Evolutionary conservation across 2,329 filamentous ascomycete genomes (phyloP).

Genomic region (Botrytis deweyae): DNA sequence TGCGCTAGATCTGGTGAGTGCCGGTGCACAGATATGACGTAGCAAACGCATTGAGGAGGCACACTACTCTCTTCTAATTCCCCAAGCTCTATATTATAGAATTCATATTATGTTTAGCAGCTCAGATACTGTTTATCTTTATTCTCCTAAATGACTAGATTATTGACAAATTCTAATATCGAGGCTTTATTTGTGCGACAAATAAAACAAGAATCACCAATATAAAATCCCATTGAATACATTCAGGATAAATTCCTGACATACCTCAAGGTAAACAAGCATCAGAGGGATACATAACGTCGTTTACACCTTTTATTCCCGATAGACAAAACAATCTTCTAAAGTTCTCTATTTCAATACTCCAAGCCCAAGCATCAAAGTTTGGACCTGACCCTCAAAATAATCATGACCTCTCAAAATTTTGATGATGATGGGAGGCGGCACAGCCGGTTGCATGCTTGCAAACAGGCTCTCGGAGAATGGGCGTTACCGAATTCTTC

Average conservation of each 20-base stretch:
- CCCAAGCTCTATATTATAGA: too few species aligned
- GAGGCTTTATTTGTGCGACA: neutral
- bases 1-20: neutral
- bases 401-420: neutral
- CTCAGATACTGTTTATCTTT: neutral
- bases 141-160: neutral
- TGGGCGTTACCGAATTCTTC: constrained; percentile 40
- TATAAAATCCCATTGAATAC: neutral
- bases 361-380: neutral
- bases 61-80: too few species aligned
- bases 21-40: neutral
- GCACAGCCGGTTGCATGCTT: constrained; percentile 33
- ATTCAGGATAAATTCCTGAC: too few species aligned
- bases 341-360: neutral
- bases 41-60: neutral
- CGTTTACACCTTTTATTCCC: neutral
- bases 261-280: neutral
- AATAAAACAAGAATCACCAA: neutral
- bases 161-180: neutral
- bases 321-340: neutral
- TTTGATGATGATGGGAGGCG: constrained; percentile 10
- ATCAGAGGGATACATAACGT: neutral
- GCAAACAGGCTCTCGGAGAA: constrained; percentile 45
- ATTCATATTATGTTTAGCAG: too few species aligned
- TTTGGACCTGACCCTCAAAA: neutral